Conservation (phyloP, 768 basidiomycete species). For the Sutorius australiensis region DNA sequence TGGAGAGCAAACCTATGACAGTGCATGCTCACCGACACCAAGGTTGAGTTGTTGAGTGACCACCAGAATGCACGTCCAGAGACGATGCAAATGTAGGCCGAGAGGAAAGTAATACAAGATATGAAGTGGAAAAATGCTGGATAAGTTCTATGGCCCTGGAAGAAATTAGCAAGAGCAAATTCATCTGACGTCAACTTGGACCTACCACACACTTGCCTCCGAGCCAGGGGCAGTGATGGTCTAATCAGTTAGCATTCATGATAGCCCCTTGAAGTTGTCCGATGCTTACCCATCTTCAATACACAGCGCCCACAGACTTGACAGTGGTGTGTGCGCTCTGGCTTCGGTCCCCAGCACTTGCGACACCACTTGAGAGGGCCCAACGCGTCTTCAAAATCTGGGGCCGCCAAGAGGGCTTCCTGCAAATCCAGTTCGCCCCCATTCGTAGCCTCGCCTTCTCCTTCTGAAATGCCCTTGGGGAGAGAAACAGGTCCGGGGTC, state of each 20-base stretch:
- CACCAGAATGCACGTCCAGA: conserved; percentile 53
- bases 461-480: conserved; percentile 20
- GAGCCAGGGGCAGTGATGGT: conserved; percentile 87
- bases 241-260: conserved; percentile 35
- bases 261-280: background rate
- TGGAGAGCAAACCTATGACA: background rate
- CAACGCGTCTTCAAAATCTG: conserved; percentile 50
- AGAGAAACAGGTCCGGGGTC: conserved; percentile 65
- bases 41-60: conserved; percentile 60
- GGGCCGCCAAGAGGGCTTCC: conserved; percentile 56
- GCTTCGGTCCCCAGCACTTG: conserved; percentile 75
- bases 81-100: conserved; percentile 56
- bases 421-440: conserved; percentile 46
- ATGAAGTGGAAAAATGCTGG: conserved; percentile 82
- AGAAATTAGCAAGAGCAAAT: background rate
- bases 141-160: conserved; percentile 78
- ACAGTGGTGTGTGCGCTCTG: conserved; percentile 80
- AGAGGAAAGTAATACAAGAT: conserved; percentile 55
- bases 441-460: conserved; percentile 28
- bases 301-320: conserved; percentile 72
- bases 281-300: conserved; percentile 72
- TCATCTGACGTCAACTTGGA: background rate
- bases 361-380: conserved; percentile 69
- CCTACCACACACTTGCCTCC: conserved; percentile 73
- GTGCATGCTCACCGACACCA: conserved; percentile 46